A percentile compares a stretch with the other conserved stretches of the same genome.
These are phyloP conservation scores for Cunninghamia lanceolata DNA, from an alignment of 75 land plant genomes.

Conservation along the genomic window DNA sequence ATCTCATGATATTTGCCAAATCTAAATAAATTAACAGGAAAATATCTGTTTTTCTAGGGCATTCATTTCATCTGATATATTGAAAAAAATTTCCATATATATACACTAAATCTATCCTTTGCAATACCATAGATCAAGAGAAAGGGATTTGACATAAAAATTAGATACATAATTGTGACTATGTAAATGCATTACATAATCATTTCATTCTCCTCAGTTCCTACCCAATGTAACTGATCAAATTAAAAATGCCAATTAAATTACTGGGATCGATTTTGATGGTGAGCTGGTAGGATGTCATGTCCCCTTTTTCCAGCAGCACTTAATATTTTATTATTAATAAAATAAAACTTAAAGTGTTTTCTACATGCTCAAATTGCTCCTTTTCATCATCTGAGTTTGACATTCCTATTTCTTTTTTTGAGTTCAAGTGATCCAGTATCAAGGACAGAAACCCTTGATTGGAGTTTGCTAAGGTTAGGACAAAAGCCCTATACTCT, in stretches of 20 bases:
- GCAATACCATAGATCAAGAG: background rate
- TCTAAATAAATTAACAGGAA: background rate
- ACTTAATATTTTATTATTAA: too few species aligned
- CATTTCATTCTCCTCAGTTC: background rate
- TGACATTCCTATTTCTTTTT: too few species aligned
- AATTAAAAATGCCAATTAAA: background rate
- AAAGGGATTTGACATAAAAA: background rate
- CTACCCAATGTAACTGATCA: background rate
- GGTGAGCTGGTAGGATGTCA: background rate
- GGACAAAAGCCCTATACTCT: too few species aligned
- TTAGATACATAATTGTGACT: background rate
- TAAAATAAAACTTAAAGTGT: too few species aligned
- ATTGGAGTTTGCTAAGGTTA: too few species aligned
- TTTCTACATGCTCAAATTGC: too few species aligned
- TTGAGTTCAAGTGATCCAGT: too few species aligned
- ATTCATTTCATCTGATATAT: background rate
- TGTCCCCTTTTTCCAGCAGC: too few species aligned
- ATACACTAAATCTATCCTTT: background rate
- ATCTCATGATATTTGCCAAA: background rate
- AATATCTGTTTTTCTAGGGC: background rate
- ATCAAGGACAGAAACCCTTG: too few species aligned
- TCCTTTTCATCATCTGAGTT: too few species aligned
- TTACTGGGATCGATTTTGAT: background rate
- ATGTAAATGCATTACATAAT: background rate
- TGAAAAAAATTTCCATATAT: background rate